phyloP scores from a whole-genome alignment of 768 basidiomycete species.

The Cytidiella melzeri region DNA sequence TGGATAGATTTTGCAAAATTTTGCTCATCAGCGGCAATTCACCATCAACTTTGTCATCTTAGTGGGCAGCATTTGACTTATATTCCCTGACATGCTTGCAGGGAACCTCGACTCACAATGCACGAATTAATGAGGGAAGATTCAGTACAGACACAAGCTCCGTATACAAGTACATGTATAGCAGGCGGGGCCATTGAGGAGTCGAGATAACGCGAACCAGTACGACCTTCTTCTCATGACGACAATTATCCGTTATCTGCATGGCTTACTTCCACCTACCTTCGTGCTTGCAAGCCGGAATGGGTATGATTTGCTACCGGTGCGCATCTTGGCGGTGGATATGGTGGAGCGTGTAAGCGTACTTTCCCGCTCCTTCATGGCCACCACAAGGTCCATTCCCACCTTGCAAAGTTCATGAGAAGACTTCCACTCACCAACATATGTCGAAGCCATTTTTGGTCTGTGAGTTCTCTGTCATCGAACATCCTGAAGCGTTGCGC shows the following conservation, averaged over 20 bases:
- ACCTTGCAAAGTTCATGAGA: constrained; percentile 9
- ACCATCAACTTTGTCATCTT: too few species aligned
- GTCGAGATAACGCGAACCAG: too few species aligned
- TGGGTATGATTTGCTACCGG: background rate
- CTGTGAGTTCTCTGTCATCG: background rate
- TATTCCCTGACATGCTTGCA: too few species aligned
- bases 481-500: too few species aligned
- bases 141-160: too few species aligned
- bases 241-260: constrained; percentile 12
- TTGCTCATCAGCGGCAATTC: too few species aligned
- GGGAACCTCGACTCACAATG: too few species aligned
- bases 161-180: too few species aligned
- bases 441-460: background rate
- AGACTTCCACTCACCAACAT: background rate
- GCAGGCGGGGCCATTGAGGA: too few species aligned
- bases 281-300: background rate
- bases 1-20: too few species aligned
- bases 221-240: background rate
- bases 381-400: constrained; percentile 9
- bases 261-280: constrained; percentile 1
- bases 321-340: background rate
- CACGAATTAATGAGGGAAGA: too few species aligned
- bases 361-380: constrained; percentile 4
- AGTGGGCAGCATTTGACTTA: too few species aligned
- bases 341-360: constrained; percentile 6